Base-by-base conservation (phyloP, 2,329 filamentous ascomycete genomes). In the Penicillium sp. region DNA sequence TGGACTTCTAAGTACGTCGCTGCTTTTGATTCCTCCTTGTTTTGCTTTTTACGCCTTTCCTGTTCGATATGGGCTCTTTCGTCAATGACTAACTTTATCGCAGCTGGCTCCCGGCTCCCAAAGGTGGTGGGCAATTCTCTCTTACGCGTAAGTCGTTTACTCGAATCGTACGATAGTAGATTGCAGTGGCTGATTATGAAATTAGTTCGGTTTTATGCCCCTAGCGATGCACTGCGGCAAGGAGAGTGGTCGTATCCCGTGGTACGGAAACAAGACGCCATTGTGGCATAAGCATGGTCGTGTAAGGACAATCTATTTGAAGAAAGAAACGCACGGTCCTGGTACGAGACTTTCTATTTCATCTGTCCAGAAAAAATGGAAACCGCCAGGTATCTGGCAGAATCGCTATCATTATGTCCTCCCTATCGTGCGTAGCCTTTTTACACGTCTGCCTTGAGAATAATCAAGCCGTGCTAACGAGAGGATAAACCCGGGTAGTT, bases 31-130 rank as follows among this genome's bases (percentile, higher is more conserved):
- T n/a, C 11, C 30, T 14, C 13, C 14, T 39, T 10, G 7, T 22
- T 16, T 39, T 22, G 20, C 16, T 7, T 10, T 20, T 10, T 16
- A 22, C 36, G 16, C 2, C 11, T 48, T 22, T 31, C 11, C 28
- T 30, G 42, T 30, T 46, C 13, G 30, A 4, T 13, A 33, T 2
- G 30, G 11, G 13, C 2, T n/a, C 9, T 13, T 43, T 45, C 50
- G 46, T 49, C 46, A 41, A 46, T 49, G 50, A 46, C 42, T 53
- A 46, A 49, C 20, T 7, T 4, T 28, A 36, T 22, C 33, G 35
- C 24, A 53, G 46, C 43, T 43, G 13, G 46, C 25, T 33, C 18
- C 42, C 39, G 10, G 39, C 45, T 38, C 24, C 31, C 13, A 24
- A 38, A 30, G 16, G 39, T 18, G 45, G 40, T 27, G 40, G 45